Percentiles rank a stretch among this genome's conserved stretches.
phyloP scores from a whole-genome alignment of 495 filamentous ascomycete genomes.

The Jackrogersella multiformis region DNA sequence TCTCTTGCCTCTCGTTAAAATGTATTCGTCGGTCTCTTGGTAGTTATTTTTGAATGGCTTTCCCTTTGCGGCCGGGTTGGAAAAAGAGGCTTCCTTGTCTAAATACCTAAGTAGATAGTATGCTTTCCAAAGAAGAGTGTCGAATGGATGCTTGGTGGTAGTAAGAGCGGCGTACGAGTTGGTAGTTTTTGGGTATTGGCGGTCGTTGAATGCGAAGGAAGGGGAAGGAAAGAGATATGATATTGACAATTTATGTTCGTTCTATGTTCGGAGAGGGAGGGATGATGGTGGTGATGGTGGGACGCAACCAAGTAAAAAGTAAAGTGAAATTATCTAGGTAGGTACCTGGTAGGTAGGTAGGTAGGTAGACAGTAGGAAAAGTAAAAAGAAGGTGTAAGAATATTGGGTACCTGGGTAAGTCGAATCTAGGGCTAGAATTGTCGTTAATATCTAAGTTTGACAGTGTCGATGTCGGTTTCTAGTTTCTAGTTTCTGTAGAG shows the following conservation, averaged over 20 bases:
- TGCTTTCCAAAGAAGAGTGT: slow-evolving; percentile 18
- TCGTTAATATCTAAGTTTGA: no score
- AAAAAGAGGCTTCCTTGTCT: not conserved
- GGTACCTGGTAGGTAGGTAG: not conserved
- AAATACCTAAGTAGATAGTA: no score
- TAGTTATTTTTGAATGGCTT: not conserved
- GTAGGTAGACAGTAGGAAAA: not conserved
- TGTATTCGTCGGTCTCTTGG: not conserved
- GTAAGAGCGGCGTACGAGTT: not conserved
- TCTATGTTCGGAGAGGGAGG: not conserved
- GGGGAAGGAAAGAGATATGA: slow-evolving; percentile 9
- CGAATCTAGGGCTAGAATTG: no score
- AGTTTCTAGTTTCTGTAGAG: no score
- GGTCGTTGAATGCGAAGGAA: not conserved
- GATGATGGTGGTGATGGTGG: not conserved
- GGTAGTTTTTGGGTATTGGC: not conserved
- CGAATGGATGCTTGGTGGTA: not conserved
- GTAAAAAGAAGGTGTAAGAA: no score
- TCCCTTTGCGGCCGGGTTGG: not conserved
- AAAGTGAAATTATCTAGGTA: not conserved
- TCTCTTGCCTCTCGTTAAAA: not conserved
- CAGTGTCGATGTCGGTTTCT: no score
- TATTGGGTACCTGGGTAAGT: no score
- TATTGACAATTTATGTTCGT: slow-evolving; percentile 3
- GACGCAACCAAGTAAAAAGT: not conserved